Evolutionary conservation across 495 filamentous ascomycete species (phyloP).

Genomic region (Penicillium longicatenatum): DNA sequence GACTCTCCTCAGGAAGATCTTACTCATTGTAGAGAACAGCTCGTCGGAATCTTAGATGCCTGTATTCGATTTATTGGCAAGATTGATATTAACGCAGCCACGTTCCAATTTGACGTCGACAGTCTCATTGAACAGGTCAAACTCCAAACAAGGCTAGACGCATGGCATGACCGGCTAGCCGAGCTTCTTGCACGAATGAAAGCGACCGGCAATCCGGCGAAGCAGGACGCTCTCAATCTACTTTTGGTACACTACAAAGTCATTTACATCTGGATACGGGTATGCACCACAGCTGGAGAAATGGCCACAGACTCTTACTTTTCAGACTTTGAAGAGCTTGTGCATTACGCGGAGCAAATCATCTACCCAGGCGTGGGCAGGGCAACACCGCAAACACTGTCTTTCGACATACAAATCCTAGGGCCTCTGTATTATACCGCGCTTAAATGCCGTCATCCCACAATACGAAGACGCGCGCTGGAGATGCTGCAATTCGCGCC

Average conservation of each 20-base stretch:
- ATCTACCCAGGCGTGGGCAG: constrained; percentile 1
- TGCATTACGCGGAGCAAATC: constrained; percentile 9
- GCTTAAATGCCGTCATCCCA: constrained; percentile 2
- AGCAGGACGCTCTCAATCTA: constrained; percentile 2
- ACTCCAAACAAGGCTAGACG: constrained; percentile 8
- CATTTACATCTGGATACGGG: constrained; percentile 5
- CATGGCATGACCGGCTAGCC: constrained; percentile 3
- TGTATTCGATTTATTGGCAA: constrained; percentile 6
- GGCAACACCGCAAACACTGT: constrained; percentile 4
- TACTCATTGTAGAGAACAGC: constrained; percentile 1
- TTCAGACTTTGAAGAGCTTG: constrained; percentile 4
- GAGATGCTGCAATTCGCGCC: constrained; percentile 7
- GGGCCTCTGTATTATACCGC: constrained; percentile 8
- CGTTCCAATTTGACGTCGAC: constrained; percentile 6
- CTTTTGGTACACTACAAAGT: constrained; percentile 9
- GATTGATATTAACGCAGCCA: background rate
- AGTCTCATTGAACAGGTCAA: constrained; percentile 2
- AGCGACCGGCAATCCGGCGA: constrained; percentile 5
- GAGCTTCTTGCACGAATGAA: constrained; percentile 7
- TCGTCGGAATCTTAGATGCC: background rate
- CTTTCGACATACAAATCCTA: constrained; percentile 6
- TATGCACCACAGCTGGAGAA: constrained; percentile 4
- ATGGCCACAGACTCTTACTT: constrained; percentile 8
- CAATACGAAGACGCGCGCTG: constrained; percentile 5
- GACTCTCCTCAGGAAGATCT: constrained; percentile 6